Evolutionary conservation across 1,139 yeast species (phyloP).

Genomic region (Yamadazyma triangularis): DNA sequence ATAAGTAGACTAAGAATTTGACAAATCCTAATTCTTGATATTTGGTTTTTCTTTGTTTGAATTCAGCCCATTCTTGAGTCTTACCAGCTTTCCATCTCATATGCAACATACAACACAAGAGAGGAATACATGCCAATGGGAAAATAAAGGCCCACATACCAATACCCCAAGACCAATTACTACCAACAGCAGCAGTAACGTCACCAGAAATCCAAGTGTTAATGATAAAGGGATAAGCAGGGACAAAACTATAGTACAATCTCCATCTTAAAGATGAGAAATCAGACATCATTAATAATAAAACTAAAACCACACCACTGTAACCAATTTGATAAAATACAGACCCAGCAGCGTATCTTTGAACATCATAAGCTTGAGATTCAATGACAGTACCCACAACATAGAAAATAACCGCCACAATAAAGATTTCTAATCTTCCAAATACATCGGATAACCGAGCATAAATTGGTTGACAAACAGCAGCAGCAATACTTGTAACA

Average conservation of each 20-base stretch:
- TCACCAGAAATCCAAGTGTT: conserved; percentile 77
- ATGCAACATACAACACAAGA: conserved; percentile 25
- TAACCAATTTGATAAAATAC: conserved; percentile 67
- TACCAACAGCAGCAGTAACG: conserved; percentile 26
- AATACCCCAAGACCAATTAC: conserved; percentile 28
- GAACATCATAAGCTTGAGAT: conserved; percentile 63
- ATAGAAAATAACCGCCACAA: conserved; percentile 55
- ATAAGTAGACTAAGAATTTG: conserved; percentile 21
- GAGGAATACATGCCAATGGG: conserved; percentile 34
- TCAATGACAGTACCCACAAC: conserved; percentile 67
- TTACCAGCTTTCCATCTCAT: conserved; percentile 32
- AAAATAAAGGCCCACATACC: conserved; percentile 41
- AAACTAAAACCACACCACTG: conserved; percentile 54
- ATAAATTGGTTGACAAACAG: conserved; percentile 63
- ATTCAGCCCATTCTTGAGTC: conserved; percentile 29
- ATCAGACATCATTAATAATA: conserved; percentile 59
- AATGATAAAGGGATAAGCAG: conserved; percentile 65
- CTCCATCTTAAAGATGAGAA: conserved; percentile 68
- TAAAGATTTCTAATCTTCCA: conserved; percentile 58
- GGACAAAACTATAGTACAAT: conserved; percentile 54
- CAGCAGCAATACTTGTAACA: conserved; percentile 58
- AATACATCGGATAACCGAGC: conserved; percentile 69
- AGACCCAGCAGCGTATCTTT: conserved; percentile 69
- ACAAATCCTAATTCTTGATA: conserved; percentile 20
- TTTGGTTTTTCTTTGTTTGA: conserved; percentile 18